Percentiles rank a stretch among this genome's conserved stretches.
These are phyloP conservation scores for Trichoderma brevicompactum DNA, from an alignment of 2,329 filamentous ascomycete genomes.

Conservation along the genomic window DNA sequence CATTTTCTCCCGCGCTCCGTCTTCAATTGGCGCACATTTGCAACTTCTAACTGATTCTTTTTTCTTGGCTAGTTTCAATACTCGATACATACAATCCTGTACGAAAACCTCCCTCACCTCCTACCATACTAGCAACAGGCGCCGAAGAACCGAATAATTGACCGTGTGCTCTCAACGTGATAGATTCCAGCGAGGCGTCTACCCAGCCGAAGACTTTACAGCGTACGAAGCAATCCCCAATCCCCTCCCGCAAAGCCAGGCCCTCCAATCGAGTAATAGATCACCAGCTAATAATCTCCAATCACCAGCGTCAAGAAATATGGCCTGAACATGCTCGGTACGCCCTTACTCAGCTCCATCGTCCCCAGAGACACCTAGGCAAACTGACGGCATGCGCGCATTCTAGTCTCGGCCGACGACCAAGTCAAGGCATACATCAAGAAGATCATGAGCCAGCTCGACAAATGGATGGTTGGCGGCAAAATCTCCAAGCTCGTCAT, in stretches of 20 bases:
- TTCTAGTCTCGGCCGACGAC: constrained; percentile 84
- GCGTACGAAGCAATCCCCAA: constrained; percentile 64
- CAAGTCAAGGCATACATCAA: constrained; percentile 99
- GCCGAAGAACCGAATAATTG: neutral
- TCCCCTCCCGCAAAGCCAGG: constrained; percentile 38
- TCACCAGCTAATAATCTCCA: neutral
- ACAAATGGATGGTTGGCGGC: constrained; percentile 95
- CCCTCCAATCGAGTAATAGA: neutral
- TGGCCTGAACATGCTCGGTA: constrained; percentile 94
- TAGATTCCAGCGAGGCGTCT: constrained; percentile 82
- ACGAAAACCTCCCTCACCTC: constrained; percentile 40
- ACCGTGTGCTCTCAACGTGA: constrained; percentile 1
- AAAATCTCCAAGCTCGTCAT: constrained; percentile 98
- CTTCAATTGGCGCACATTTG: neutral
- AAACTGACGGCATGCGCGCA: neutral
- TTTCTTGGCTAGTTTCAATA: constrained; percentile 75
- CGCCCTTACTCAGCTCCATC: no score
- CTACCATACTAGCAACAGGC: neutral
- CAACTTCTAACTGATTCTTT: constrained; percentile 31
- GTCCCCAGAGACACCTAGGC: neutral
- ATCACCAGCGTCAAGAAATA: constrained; percentile 83
- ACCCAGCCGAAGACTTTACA: constrained; percentile 96
- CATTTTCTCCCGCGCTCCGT: neutral
- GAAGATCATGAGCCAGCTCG: constrained; percentile 97
- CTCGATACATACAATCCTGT: constrained; percentile 96